Evolutionary conservation across 1,284 basidiomycete species (phyloP).

Genomic region (Heterobasidion irregulare): DNA sequence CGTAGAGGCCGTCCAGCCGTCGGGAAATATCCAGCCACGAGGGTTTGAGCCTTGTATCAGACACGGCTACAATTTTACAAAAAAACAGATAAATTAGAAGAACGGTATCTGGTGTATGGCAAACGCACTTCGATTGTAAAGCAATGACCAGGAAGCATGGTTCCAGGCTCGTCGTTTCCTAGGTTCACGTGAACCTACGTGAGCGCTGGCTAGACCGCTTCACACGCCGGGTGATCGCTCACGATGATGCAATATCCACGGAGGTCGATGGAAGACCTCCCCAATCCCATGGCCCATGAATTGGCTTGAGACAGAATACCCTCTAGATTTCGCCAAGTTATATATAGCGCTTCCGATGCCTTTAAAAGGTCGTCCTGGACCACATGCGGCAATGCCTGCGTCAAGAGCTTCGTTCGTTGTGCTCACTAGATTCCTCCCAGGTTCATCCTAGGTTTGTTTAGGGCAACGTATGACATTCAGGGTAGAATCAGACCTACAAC

Average conservation of each 20-base stretch:
- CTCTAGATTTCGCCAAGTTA: constrained; percentile 27
- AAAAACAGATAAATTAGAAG: neutral
- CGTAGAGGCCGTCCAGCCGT: constrained; percentile 84
- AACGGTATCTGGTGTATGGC: neutral
- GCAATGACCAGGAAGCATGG: constrained; percentile 78
- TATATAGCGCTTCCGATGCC: constrained; percentile 76
- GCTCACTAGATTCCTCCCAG: constrained; percentile 54
- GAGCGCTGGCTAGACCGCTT: neutral
- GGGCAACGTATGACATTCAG: neutral
- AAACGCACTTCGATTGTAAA: constrained; percentile 76
- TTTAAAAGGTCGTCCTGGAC: constrained; percentile 66
- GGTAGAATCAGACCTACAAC: constrained; percentile 38
- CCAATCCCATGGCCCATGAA: constrained; percentile 89
- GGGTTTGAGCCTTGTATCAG: constrained; percentile 69
- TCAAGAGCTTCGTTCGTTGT: constrained; percentile 62
- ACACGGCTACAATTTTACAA: constrained; percentile 42
- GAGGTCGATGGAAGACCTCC: constrained; percentile 71
- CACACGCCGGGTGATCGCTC: constrained; percentile 13
- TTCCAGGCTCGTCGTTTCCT: constrained; percentile 75
- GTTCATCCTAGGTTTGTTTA: constrained; percentile 42
- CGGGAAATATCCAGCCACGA: constrained; percentile 69
- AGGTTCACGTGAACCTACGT: neutral
- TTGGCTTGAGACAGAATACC: constrained; percentile 64
- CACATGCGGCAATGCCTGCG: constrained; percentile 69
- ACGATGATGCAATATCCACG: constrained; percentile 78